A percentile compares a stretch with the other conserved stretches of the same genome.
Conservation (phyloP, 768 basidiomycete species). For the Russula ochroleuca region DNA sequence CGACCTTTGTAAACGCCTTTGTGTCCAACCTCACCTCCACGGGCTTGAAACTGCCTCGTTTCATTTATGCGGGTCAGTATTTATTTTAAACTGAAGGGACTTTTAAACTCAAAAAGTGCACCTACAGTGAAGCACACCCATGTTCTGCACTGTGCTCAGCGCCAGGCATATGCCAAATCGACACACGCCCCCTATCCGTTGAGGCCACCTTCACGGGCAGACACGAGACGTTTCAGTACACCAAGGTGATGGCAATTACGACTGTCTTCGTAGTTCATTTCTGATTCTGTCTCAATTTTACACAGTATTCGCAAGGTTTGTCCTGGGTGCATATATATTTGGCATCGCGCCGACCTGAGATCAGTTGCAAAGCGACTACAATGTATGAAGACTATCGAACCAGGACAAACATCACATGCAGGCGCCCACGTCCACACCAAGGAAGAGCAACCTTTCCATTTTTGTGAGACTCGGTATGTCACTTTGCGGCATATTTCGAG, state of each 20-base stretch:
- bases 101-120: neutral
- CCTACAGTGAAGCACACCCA: constrained; percentile 48
- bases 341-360: neutral
- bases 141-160: constrained; percentile 45
- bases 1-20: constrained; percentile 52
- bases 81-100: neutral
- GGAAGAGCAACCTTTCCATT: constrained; percentile 49
- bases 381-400: constrained; percentile 46
- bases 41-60: constrained; percentile 38
- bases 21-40: constrained; percentile 50
- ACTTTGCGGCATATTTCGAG: neutral
- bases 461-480: constrained; percentile 47
- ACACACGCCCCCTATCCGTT: constrained; percentile 54
- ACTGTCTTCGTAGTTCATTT: neutral
- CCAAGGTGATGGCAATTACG: constrained; percentile 45
- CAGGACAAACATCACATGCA: constrained; percentile 40
- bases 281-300: neutral
- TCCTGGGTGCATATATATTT: no score
- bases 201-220: constrained; percentile 56
- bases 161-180: constrained; percentile 53
- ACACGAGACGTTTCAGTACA: constrained; percentile 60
- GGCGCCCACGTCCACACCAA: constrained; percentile 48
- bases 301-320: constrained; percentile 54
- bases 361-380: constrained; percentile 51
- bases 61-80: constrained; percentile 57